Base-by-base conservation (phyloP, 768 basidiomycete species). In the Plicaturopsis crispa region DNA sequence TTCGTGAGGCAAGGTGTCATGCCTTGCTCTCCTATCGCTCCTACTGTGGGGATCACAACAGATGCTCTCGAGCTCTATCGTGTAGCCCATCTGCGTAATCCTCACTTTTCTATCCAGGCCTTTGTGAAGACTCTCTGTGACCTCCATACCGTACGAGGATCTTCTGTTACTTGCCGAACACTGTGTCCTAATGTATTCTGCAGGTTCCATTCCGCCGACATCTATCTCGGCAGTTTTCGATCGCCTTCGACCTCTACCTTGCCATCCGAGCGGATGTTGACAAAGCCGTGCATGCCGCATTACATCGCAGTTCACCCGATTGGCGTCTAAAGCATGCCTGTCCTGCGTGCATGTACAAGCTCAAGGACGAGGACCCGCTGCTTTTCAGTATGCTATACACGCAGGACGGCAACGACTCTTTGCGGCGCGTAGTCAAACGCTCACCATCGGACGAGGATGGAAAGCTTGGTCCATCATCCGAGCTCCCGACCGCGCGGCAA, bases 191-290 rank as follows among this genome's bases (percentile, higher is more conserved):
- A 8, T 18, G 40, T 2, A 33, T 37, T 26, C n/a, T 24, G 13
- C 36, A 28, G n/a, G 22, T 36, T 13, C 28, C 41, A 8, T 49
- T 39, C 14, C 40, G 41, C 6, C 32, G 24, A 3, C 38, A 40
- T 24, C 24, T 52, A 11, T 38, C 31, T 1, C 14, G 31, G 3
- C 56, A 60, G 36, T 54, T 62, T 21, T 44, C 51, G 2, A 45
- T 50, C n/a, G 41, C 49, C 0, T 55, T 45, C 22, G 54, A 62
- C 42, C 26, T 48, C 3, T 60, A 56, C 16, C 45, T 58, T 5
- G 49, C 51, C 12, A 38, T 62, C 11, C 47, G 39, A 3, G 32
- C 21, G 4, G 20, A 21, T 6, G 41, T 54, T 10, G 43, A 55
- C 6, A 17, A 14, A 2, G 35, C 41, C 1, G 42, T 53, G 18